phyloP scores from a whole-genome alignment of 345 rosid species.

The Brassica rapa region DNA sequence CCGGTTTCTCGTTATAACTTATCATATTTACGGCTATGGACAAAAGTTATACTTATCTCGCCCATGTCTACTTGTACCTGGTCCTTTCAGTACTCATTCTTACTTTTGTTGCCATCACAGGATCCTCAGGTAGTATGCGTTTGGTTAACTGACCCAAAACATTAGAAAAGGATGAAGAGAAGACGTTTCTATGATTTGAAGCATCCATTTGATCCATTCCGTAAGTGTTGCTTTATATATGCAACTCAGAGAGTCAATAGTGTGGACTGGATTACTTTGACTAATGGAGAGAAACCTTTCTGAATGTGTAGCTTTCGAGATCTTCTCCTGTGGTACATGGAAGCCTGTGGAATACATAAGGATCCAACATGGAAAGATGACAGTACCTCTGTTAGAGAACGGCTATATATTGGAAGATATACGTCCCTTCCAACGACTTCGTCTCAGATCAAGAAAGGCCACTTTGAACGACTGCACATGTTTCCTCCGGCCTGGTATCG shows the following conservation, averaged over 20 bases:
- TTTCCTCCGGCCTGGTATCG: constrained; percentile 74
- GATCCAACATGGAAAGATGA: constrained; percentile 56
- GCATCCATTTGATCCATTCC: constrained; percentile 54
- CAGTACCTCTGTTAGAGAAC: constrained; percentile 47
- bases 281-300: background rate
- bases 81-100: background rate
- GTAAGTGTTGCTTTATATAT: constrained; percentile 50
- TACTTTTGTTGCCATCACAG: constrained; percentile 21
- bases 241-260: background rate
- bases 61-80: background rate
- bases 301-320: constrained; percentile 67
- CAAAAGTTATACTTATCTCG: background rate
- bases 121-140: background rate
- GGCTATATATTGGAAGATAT: constrained; percentile 39
- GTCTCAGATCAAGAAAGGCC: constrained; percentile 76
- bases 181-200: constrained; percentile 53
- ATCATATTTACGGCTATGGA: background rate
- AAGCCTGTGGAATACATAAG: constrained; percentile 56
- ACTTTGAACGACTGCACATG: constrained; percentile 68
- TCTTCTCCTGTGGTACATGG: constrained; percentile 64
- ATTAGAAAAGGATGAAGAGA: constrained; percentile 42
- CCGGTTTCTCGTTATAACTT: background rate
- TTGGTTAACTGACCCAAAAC: constrained; percentile 1
- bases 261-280: background rate
- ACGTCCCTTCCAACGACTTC: constrained; percentile 62